phyloP scores from a whole-genome alignment of 73 alveolate species.

The Paramecium caudatum region DNA sequence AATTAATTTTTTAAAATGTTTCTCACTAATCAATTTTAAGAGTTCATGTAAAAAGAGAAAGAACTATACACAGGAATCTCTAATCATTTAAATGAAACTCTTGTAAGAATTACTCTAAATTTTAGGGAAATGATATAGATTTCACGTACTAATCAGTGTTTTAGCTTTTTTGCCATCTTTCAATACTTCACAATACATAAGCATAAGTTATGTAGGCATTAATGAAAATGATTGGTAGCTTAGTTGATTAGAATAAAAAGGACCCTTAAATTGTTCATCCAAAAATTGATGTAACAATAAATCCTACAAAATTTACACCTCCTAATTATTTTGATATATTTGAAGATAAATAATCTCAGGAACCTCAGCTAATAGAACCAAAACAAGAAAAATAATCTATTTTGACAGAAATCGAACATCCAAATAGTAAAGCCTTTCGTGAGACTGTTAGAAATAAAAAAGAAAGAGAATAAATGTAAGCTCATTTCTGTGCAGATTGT shows the following conservation, averaged over 20 bases:
- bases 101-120: background rate
- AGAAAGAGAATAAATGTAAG: conserved; percentile 41
- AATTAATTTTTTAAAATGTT: background rate
- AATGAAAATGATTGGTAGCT: conserved; percentile 52
- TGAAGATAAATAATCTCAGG: conserved; percentile 15
- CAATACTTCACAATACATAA: conserved; percentile 41
- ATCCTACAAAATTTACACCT: background rate
- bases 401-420: background rate
- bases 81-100: no score
- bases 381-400: background rate
- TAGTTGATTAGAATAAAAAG: conserved; percentile 17
- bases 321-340: conserved; percentile 56
- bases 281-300: background rate
- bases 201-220: background rate
- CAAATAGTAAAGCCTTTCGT: background rate
- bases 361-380: background rate
- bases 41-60: conserved; percentile 37
- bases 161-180: conserved; percentile 16
- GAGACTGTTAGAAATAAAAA: conserved; percentile 32
- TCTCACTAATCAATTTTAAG: conserved; percentile 22
- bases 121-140: background rate
- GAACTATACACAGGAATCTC: background rate
- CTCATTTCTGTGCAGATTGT: conserved; percentile 50
- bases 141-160: conserved; percentile 12
- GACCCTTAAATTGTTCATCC: background rate